phyloP scores from a whole-genome alignment of 2,329 filamentous ascomycete species.

The Colletotrichum destructivum region DNA sequence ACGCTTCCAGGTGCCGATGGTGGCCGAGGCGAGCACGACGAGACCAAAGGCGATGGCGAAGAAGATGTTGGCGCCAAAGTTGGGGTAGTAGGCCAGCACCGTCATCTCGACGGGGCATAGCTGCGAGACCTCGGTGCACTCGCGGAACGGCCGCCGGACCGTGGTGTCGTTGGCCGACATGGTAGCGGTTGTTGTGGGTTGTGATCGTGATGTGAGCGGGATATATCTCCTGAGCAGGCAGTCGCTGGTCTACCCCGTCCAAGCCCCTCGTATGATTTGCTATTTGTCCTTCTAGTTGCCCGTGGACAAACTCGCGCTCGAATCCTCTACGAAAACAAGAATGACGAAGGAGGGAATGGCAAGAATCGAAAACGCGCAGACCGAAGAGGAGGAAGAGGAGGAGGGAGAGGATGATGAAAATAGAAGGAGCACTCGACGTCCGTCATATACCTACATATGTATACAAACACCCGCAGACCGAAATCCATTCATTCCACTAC shows the following conservation, averaged over 20 bases:
- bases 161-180: constrained; percentile 38
- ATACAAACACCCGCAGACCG: background rate
- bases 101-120: constrained; percentile 67
- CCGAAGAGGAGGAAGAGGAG: background rate
- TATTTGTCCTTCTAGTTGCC: background rate
- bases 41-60: constrained; percentile 66
- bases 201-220: too few relatives aligned
- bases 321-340: background rate
- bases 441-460: constrained; percentile 11
- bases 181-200: background rate
- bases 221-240: background rate
- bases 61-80: constrained; percentile 69
- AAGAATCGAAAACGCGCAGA: constrained; percentile 2
- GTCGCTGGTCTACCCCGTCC: background rate
- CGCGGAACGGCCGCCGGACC: constrained; percentile 40
- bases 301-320: background rate
- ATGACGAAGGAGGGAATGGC: background rate
- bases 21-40: constrained; percentile 58
- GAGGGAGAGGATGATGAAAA: background rate
- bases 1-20: constrained; percentile 63
- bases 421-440: background rate
- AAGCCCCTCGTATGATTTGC: background rate
- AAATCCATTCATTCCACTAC: background rate
- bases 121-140: constrained; percentile 57
- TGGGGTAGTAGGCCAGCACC: constrained; percentile 71